Evolutionary conservation across 2,329 filamentous ascomycete species (phyloP), one percentile per base, ranked within the genome.

Genomic region (Monosporascus sp.): DNA sequence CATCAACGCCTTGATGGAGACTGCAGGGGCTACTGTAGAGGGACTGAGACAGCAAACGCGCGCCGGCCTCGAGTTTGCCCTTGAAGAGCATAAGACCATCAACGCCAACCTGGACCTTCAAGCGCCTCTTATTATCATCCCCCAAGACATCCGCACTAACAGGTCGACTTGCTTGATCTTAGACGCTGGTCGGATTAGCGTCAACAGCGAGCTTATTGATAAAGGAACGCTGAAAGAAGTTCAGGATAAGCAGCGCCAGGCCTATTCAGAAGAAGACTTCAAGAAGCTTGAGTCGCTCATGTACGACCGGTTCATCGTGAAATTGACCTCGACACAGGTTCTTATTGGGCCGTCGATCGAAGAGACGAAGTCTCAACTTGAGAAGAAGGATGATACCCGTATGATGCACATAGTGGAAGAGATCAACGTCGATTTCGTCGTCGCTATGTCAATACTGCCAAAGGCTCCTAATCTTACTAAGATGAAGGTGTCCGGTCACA

Each of bases 81-180:
- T 99, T 3, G 89, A 97, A 65, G 95, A 99, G 67, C 94, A 99
- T 77, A 97, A 96, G 76, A 97, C 94, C 2, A 87, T 99, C 67
- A 96, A 99, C 64, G 93, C 93, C 15, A 90, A 97, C 62, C 79
- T 99, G 44, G 94, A 99, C 69, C 82, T 99, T 14, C 92, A 97
- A 67, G 94, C 94, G 0, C 94, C 94, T 37, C 82, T 99, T 1
- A 95, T 99, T 60, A 97, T 99, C 58, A 84, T 99, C 9, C 94
- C 94, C 0, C 91, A 97, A 66, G 96, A 88, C 64, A 94, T 99
- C 54, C 93, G 87, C 1, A 82, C 86, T 22, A 78, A 86, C 63
- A 86, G 83, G 56, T 90, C 90, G 0, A 88, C 90, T 5, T 99
- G 94, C 65, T 77, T 99, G 55, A 97, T 99, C 60, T 74, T 99